Percentiles rank a stretch among this genome's conserved stretches.
These are phyloP conservation scores for Antarctomyces pellizariae DNA, from an alignment of 495 filamentous ascomycete species.

Conservation along the genomic window DNA sequence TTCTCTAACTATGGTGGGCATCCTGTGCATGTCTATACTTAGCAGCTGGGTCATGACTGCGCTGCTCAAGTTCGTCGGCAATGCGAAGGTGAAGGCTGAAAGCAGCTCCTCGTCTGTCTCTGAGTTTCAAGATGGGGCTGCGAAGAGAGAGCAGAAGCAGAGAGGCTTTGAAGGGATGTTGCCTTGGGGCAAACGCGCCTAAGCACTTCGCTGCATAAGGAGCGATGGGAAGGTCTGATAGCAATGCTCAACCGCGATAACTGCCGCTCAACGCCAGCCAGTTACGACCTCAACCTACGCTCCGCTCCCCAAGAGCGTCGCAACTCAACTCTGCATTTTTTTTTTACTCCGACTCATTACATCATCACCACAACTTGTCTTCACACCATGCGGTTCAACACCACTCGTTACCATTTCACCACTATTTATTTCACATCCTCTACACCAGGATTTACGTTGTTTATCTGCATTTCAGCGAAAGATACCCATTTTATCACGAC, in stretches of 20 bases:
- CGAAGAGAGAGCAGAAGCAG: constrained; percentile 40
- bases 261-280: no score
- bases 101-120: constrained; percentile 20
- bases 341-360: no score
- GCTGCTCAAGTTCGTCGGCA: constrained; percentile 38
- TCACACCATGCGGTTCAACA: no score
- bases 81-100: constrained; percentile 22
- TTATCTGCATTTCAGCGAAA: constrained; percentile 15
- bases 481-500: constrained; percentile 35
- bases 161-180: constrained; percentile 41
- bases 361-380: constrained; percentile 16
- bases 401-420: no score
- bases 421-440: no score
- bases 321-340: no score
- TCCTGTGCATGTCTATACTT: constrained; percentile 52
- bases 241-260: no score
- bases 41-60: constrained; percentile 41
- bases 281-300: no score
- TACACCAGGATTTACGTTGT: no score
- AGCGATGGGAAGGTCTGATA: no score
- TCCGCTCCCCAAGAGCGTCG: no score
- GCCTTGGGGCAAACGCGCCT: constrained; percentile 6
- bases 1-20: constrained; percentile 74
- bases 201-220: no score
- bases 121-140: constrained; percentile 42